Conservation (phyloP, 148 eudicot species). For the Polygonum aviculare region DNA sequence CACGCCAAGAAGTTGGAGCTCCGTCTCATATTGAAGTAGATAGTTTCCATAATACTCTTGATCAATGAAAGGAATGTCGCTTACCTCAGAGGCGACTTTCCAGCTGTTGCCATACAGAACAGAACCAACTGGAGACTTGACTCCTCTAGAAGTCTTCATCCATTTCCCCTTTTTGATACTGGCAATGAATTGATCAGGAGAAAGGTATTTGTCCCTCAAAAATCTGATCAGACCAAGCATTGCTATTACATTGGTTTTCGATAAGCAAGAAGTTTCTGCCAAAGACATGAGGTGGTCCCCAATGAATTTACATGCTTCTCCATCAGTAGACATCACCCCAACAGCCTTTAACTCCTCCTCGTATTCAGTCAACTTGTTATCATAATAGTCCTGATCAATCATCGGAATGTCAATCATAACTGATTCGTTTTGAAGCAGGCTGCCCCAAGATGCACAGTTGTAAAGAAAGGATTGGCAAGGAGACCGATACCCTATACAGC, state of each 20-base stretch:
- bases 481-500: slow-evolving; percentile 28
- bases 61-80: slow-evolving; percentile 45
- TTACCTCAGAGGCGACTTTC: slow-evolving; percentile 32
- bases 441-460: slow-evolving; percentile 29
- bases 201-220: slow-evolving; percentile 28
- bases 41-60: slow-evolving; percentile 33
- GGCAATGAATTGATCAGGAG: slow-evolving; percentile 29
- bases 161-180: slow-evolving; percentile 32
- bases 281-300: slow-evolving; percentile 42
- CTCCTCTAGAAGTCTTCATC: slow-evolving; percentile 47
- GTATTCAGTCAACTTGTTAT: slow-evolving; percentile 22
- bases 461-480: slow-evolving; percentile 49
- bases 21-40: slow-evolving; percentile 25
- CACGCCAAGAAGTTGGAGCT: slow-evolving; percentile 49
- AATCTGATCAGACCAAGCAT: slow-evolving; percentile 40
- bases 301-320: slow-evolving; percentile 41
- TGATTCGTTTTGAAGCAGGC: slow-evolving; percentile 35
- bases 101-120: slow-evolving; percentile 38
- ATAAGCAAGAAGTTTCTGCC: slow-evolving; percentile 26
- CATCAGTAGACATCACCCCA: slow-evolving; percentile 47
- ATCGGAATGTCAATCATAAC: slow-evolving; percentile 49
- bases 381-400: slow-evolving; percentile 41
- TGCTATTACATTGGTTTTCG: slow-evolving; percentile 31
- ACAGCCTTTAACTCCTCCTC: slow-evolving; percentile 38
- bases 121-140: slow-evolving; percentile 30